Evolutionary conservation across 2,329 filamentous ascomycete species (phyloP).

Genomic region (Calonectria leucothoes): DNA sequence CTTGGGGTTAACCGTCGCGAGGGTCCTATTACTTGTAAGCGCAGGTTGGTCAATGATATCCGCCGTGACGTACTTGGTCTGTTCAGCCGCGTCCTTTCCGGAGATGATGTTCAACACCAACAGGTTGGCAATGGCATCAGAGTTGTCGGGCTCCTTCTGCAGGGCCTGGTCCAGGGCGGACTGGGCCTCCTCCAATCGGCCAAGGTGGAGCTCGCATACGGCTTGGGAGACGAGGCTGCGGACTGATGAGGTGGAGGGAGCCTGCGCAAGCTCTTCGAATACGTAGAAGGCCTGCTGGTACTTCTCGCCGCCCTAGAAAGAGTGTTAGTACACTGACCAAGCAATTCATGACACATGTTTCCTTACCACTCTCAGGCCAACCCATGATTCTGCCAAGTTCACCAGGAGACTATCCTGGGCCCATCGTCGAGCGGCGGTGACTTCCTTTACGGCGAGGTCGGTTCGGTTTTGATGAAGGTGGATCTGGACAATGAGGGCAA

Average conservation of each 20-base stretch:
- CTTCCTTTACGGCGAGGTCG: constrained; percentile 92
- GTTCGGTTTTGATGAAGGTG: constrained; percentile 91
- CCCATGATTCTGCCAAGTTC: constrained; percentile 96
- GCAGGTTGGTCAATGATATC: background rate
- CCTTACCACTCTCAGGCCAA: constrained; percentile 83
- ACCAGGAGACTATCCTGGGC: constrained; percentile 94
- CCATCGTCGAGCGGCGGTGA: constrained; percentile 87
- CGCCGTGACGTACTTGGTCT: constrained; percentile 67
- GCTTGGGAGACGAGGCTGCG: constrained; percentile 87
- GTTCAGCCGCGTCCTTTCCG: constrained; percentile 76
- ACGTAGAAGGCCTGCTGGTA: constrained; percentile 99
- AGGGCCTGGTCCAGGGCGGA: constrained; percentile 85
- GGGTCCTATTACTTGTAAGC: constrained; percentile 56
- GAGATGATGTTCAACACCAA: constrained; percentile 82
- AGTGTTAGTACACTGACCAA: constrained; percentile 39
- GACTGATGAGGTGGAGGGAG: constrained; percentile 81
- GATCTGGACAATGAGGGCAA: constrained; percentile 91
- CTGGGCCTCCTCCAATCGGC: constrained; percentile 89
- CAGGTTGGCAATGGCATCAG: constrained; percentile 84
- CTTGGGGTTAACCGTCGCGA: constrained; percentile 70
- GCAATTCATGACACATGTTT: background rate
- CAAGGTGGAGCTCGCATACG: constrained; percentile 90
- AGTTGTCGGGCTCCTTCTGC: constrained; percentile 76
- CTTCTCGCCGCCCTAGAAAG: constrained; percentile 84
- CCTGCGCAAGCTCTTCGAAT: constrained; percentile 93